phyloP scores from a whole-genome alignment of 2,329 filamentous ascomycete genomes.

The Tolypocladium tropicale region DNA sequence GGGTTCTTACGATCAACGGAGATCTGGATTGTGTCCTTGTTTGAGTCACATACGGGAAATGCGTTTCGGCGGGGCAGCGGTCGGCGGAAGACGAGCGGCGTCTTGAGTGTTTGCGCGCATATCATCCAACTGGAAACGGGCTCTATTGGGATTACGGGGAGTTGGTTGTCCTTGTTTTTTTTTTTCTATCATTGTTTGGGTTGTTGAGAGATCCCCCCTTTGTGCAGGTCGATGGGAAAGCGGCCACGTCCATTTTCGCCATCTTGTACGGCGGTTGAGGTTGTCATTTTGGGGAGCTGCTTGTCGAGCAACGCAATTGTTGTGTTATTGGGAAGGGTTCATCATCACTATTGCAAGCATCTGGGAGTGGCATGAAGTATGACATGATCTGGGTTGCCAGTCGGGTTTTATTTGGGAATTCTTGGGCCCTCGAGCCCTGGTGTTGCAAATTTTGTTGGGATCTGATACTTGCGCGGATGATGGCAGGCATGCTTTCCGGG shows the following conservation, averaged over 20 bases:
- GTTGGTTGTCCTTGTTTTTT: slow-evolving; percentile 20
- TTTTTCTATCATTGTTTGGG: neutral
- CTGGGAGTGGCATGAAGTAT: slow-evolving; percentile 18
- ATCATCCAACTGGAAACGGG: slow-evolving; percentile 19
- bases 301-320: slow-evolving; percentile 9
- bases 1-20: slow-evolving; percentile 21
- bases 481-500: slow-evolving; percentile 21
- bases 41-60: slow-evolving; percentile 24
- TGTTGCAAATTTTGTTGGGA: slow-evolving; percentile 21
- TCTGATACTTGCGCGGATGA: slow-evolving; percentile 13
- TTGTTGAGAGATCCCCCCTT: slow-evolving; percentile 13
- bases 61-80: slow-evolving; percentile 18
- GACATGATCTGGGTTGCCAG: slow-evolving; percentile 22
- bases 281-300: slow-evolving; percentile 5
- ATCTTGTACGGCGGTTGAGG: slow-evolving; percentile 6
- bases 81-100: slow-evolving; percentile 24
- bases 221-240: slow-evolving; percentile 20
- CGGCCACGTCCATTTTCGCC: slow-evolving; percentile 15
- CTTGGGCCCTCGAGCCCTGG: slow-evolving; percentile 22
- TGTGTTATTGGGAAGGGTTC: slow-evolving; percentile 15
- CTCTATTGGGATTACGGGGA: slow-evolving; percentile 22
- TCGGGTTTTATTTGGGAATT: slow-evolving; percentile 18
- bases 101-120: slow-evolving; percentile 15
- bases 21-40: slow-evolving; percentile 23
- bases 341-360: slow-evolving; percentile 19